These are phyloP conservation scores for Saitozyma podzolica DNA, from an alignment of 768 basidiomycete species.

Conservation along the genomic window DNA sequence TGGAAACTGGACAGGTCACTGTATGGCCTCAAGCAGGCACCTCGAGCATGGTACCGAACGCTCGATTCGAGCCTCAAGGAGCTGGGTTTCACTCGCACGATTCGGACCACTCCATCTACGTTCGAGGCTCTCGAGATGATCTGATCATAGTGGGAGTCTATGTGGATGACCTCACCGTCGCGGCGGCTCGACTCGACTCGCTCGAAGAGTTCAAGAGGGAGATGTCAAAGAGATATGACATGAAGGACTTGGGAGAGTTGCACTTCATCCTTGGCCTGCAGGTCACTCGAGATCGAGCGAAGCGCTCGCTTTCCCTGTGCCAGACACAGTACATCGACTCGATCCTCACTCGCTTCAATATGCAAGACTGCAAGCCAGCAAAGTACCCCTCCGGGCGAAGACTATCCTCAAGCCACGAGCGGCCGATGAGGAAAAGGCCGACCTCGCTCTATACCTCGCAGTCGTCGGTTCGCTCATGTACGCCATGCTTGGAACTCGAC, in stretches of 20 bases:
- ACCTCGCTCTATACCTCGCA: constrained; percentile 34
- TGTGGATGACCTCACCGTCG: constrained; percentile 25
- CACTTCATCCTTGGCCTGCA: constrained; percentile 16
- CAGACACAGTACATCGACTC: constrained; percentile 12
- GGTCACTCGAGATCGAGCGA: constrained; percentile 13
- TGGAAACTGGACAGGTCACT: background rate
- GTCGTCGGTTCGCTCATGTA: constrained; percentile 52
- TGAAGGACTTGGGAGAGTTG: constrained; percentile 7
- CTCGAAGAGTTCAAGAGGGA: constrained; percentile 6
- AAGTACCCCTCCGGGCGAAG: background rate
- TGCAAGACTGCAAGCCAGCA: background rate
- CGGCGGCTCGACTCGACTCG: constrained; percentile 8
- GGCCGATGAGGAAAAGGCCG: background rate
- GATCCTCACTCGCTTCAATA: constrained; percentile 5
- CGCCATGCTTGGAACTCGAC: constrained; percentile 35
- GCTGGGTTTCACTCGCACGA: constrained; percentile 2
- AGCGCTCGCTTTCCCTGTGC: constrained; percentile 10
- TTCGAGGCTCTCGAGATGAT: background rate
- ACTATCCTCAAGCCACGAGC: constrained; percentile 9
- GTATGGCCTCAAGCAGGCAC: constrained; percentile 10
- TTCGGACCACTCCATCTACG: constrained; percentile 21
- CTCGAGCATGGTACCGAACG: constrained; percentile 3
- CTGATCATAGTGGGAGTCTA: constrained; percentile 11
- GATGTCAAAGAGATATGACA: constrained; percentile 12
- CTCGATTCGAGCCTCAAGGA: background rate